phyloP scores from a whole-genome alignment of 371 early-diverging fungal genomes.

The Rhizopus arrhizus region DNA sequence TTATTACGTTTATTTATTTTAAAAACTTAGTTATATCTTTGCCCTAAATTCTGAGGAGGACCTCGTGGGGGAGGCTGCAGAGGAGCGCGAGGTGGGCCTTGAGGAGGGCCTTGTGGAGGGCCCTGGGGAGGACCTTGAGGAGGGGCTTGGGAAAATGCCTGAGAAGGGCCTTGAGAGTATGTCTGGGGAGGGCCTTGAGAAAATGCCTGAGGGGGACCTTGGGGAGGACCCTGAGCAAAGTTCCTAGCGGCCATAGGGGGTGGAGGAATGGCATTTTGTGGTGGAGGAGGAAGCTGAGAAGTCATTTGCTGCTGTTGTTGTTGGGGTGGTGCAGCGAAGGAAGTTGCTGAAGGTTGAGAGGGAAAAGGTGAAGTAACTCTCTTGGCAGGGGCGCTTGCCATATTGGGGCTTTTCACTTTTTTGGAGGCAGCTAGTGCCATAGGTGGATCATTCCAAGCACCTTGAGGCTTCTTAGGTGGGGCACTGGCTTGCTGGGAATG shows the following conservation, averaged over 20 bases:
- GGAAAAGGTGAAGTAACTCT: conserved; percentile 55
- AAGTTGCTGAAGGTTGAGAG: conserved; percentile 38
- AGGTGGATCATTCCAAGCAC: conserved; percentile 67
- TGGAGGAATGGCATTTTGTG: conserved; percentile 19
- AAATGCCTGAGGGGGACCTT: conserved; percentile 14
- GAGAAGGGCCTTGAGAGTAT: neutral
- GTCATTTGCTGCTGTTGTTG: conserved; percentile 10
- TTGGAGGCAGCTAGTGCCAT: conserved; percentile 29
- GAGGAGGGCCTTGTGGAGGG: neutral
- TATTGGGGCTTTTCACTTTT: conserved; percentile 34
- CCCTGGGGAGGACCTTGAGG: neutral
- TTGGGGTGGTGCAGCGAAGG: conserved; percentile 33
- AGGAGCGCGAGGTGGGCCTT: neutral
- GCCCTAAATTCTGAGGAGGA: neutral
- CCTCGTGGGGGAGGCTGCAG: neutral
- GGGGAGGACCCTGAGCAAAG: conserved; percentile 10
- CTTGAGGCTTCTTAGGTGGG: conserved; percentile 34
- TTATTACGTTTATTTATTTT: no score
- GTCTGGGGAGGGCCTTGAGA: neutral
- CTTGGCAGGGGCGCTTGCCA: conserved; percentile 28
- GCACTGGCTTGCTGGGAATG: conserved; percentile 35
- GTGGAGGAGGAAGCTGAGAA: conserved; percentile 22
- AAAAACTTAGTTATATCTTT: neutral
- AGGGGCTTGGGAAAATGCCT: neutral
- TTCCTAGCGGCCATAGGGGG: conserved; percentile 21